A percentile compares a stretch with the other conserved stretches of the same genome.
Evolutionary conservation across 2,329 filamentous ascomycete genomes (phyloP).

Genomic region (Reticulascus tulasneorum): DNA sequence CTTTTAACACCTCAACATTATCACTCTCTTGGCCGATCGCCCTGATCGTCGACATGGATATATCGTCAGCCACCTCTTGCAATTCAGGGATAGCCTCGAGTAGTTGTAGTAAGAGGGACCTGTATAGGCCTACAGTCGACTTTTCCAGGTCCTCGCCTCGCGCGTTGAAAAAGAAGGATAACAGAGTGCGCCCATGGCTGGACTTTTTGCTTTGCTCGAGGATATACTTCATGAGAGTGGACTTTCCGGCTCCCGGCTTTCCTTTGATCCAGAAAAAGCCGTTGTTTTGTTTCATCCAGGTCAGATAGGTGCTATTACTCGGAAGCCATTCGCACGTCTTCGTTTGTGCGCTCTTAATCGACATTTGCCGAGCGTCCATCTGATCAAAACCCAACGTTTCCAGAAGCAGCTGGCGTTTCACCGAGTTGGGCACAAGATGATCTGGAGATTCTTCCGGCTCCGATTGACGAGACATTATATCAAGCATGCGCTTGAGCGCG

Average conservation of each 20-base stretch:
- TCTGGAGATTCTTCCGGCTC: too few relatives aligned
- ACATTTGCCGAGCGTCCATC: constrained; percentile 30
- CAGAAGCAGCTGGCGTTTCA: too few relatives aligned
- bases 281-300: constrained; percentile 33
- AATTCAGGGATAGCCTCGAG: neutral
- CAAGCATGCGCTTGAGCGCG: too few relatives aligned
- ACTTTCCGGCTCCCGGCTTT: constrained; percentile 43
- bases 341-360: constrained; percentile 30
- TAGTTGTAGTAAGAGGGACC: constrained; percentile 9
- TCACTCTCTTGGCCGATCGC: too few relatives aligned
- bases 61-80: neutral
- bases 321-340: constrained; percentile 39
- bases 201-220: constrained; percentile 13
- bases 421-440: too few relatives aligned
- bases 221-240: constrained; percentile 40
- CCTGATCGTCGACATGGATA: too few relatives aligned
- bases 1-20: neutral
- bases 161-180: constrained; percentile 14
- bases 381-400: constrained; percentile 31
- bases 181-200: constrained; percentile 3
- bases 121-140: constrained; percentile 7
- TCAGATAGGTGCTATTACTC: constrained; percentile 22
- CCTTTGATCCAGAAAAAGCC: constrained; percentile 46
- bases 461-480: too few relatives aligned
- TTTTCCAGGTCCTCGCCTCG: constrained; percentile 9